Base-by-base conservation (phyloP, 306 rosid genomes). In the Vigna reflexopilosa region DNA sequence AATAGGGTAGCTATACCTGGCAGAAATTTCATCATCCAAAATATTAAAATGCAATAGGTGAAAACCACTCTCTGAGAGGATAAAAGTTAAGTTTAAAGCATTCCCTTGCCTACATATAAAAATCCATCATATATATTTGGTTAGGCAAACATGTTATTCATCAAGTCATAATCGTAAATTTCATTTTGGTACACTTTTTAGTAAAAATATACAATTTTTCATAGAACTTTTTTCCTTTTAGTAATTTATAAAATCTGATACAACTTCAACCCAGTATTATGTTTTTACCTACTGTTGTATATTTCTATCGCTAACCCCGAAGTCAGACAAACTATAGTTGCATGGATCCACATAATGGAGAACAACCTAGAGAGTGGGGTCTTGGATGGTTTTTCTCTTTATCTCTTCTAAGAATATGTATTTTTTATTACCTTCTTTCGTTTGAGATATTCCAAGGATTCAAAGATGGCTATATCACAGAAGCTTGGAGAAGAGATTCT, bases 301-400 rank as follows among this genome's bases (percentile, higher is more conserved):
- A 38, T 38, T 20, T 24, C 24, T 6, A 36, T 54, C 65, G 15
- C 66, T 52, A 16, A 32, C 79, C 70, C 28, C 15, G 20, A 16
- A 14, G 52, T 20, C 12, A 30, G 80, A 62, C 79, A 62, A 36
- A 62, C 28, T 9, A 44, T 17, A 22, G 76, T 34, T 36, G 58
- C 34, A 40, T 69, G 68, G 72, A 69, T 69, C 81, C 81, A 81
- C 77, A 69, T 50, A 59, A 69, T 61, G 3, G 57, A 73, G 69
- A 77, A 49, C 67, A 40, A 69, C 55, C 56, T n/a, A 4, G 49
- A 65, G 7, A 22, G 67, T 73, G 81, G 72, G 77, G 77, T 28
- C 44, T 9, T 71, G 47, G 44, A 13, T 45, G 38, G 20, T 47
- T 68, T 67, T 69, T 15, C 16, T 48, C 74, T 69, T 16, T 45